Evolutionary conservation across 2,329 filamentous ascomycete genomes (phyloP).

Genomic region (Rutstroemia sydowiana): DNA sequence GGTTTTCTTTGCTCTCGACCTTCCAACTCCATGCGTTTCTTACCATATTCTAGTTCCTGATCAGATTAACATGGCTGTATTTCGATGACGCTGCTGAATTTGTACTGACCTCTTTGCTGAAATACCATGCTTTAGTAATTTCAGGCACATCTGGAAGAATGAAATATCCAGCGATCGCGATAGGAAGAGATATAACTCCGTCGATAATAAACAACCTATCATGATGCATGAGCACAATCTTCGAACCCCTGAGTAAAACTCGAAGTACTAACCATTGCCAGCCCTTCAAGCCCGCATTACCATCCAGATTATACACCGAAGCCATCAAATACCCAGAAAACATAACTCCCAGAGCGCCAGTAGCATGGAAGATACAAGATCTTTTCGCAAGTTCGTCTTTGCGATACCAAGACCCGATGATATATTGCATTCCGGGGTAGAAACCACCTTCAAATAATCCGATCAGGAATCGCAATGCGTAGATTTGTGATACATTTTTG

Average conservation of each 20-base stretch:
- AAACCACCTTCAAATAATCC: constrained; percentile 45
- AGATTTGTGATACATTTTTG: constrained; percentile 29
- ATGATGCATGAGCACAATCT: neutral
- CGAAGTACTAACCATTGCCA: constrained; percentile 27
- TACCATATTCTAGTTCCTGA: constrained; percentile 7
- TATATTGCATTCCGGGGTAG: constrained; percentile 44
- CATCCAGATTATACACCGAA: constrained; percentile 36
- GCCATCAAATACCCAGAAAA: constrained; percentile 39
- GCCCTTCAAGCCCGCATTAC: constrained; percentile 31
- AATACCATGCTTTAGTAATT: constrained; percentile 16
- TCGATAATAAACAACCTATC: constrained; percentile 36
- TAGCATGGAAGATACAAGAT: constrained; percentile 50
- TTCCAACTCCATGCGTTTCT: constrained; percentile 26
- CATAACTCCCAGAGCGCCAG: constrained; percentile 45
- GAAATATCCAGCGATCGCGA: constrained; percentile 24
- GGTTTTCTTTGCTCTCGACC: constrained; percentile 33
- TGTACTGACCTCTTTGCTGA: constrained; percentile 3
- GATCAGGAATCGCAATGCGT: constrained; percentile 33
- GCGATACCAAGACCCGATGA: constrained; percentile 51
- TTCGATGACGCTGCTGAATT: constrained; percentile 13
- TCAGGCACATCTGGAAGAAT: constrained; percentile 32
- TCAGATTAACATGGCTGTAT: neutral
- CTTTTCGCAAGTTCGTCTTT: constrained; percentile 34
- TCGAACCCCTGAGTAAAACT: neutral
- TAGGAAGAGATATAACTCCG: constrained; percentile 28